Conservation (phyloP, 805 yeast genomes). For the Kodamaea jinghongensis region DNA sequence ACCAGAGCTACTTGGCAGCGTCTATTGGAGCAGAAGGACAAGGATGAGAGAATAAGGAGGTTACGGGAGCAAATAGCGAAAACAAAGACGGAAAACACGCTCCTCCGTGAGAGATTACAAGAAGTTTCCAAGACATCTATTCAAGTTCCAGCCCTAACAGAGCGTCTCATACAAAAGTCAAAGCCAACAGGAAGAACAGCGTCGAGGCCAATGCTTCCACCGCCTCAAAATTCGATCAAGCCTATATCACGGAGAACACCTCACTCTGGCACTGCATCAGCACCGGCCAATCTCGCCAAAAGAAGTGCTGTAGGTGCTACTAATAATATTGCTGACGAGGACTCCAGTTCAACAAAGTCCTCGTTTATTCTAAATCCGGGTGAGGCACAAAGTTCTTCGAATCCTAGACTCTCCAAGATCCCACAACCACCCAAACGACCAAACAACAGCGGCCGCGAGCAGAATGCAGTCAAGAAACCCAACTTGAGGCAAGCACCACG, state of each 20-base stretch:
- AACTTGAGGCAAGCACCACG: constrained; percentile 44
- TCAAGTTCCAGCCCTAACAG: background rate
- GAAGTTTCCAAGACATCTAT: background rate
- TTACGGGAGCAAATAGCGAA: constrained; percentile 21
- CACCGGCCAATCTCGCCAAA: constrained; percentile 1
- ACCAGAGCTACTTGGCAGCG: constrained; percentile 33
- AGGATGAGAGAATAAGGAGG: constrained; percentile 9
- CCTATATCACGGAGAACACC: no score
- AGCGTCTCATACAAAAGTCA: constrained; percentile 1
- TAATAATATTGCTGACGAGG: constrained; percentile 22
- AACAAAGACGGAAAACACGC: constrained; percentile 23
- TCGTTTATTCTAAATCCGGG: constrained; percentile 29
- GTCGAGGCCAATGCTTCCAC: constrained; percentile 1
- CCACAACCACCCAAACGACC: constrained; percentile 16
- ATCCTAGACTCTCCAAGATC: constrained; percentile 17
- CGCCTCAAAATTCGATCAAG: background rate
- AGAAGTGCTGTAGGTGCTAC: background rate
- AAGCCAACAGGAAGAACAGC: background rate
- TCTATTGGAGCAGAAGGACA: constrained; percentile 20
- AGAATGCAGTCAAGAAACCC: constrained; percentile 22
- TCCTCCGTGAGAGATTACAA: constrained; percentile 20
- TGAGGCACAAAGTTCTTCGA: background rate
- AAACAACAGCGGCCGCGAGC: background rate
- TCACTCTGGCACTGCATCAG: no score
- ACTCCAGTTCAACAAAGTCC: constrained; percentile 16